Evolutionary conservation across 2,329 filamentous ascomycete genomes (phyloP).

Genomic region (Teratosphaeria pseudoeucalypti): DNA sequence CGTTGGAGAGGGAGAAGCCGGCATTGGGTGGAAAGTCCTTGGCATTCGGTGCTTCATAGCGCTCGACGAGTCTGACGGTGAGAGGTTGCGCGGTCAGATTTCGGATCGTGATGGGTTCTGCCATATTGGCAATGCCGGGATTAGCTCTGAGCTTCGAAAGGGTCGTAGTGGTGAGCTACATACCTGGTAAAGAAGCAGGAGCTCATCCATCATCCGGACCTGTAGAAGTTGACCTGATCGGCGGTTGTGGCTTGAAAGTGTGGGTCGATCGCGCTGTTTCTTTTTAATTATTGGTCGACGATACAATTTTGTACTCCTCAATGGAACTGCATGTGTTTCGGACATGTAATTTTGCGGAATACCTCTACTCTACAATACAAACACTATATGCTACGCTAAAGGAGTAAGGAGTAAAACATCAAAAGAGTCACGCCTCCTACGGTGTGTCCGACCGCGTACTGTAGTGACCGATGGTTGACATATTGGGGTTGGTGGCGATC

Average conservation of each 20-base stretch:
- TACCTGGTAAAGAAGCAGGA: no score
- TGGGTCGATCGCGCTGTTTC: not conserved
- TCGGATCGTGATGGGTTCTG: constrained; percentile 55
- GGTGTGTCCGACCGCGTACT: no score
- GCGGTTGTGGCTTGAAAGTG: not conserved
- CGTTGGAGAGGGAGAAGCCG: constrained; percentile 22
- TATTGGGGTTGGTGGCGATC: no score
- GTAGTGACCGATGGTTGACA: no score
- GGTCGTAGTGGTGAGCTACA: no score
- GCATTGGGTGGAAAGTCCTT: constrained; percentile 16
- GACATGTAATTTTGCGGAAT: no score
- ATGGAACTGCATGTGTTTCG: no score
- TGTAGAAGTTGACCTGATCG: not conserved
- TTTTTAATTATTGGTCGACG: not conserved
- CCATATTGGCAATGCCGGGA: constrained; percentile 11
- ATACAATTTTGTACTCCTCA: no score
- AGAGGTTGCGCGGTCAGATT: constrained; percentile 70
- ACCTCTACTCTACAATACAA: no score
- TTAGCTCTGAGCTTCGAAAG: not conserved
- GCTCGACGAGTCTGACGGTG: constrained; percentile 62
- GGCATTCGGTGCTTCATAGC: constrained; percentile 51
- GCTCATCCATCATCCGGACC: not conserved
- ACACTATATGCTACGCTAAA: no score
- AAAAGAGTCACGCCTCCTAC: no score
- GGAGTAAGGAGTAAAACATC: no score